Conservation (phyloP, 257 asterid genomes). For the Sherardia arvensis region DNA sequence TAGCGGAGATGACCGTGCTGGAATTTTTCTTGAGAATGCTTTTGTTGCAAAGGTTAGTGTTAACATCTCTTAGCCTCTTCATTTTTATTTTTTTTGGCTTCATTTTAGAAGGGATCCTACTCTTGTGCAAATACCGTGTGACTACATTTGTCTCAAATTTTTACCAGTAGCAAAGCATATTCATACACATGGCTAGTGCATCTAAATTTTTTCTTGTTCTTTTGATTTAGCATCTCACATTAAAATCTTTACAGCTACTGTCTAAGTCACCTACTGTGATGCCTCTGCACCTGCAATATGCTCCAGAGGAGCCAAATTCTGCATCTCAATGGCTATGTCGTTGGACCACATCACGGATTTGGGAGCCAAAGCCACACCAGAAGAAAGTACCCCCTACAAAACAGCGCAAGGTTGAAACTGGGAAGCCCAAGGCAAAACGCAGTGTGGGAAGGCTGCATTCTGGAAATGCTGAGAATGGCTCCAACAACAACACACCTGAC, state of each 20-base stretch:
- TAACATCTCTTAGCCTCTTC: not conserved
- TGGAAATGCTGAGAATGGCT: conserved; percentile 14
- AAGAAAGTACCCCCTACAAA: conserved; percentile 15
- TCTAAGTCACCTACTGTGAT: conserved; percentile 24
- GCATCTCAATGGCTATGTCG: conserved; percentile 52
- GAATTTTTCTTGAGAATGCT: conserved; percentile 22
- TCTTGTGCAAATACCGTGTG: not conserved
- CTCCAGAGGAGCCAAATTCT: conserved; percentile 41
- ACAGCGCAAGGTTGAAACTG: conserved; percentile 16
- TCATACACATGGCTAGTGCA: not conserved
- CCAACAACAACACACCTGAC: conserved; percentile 13
- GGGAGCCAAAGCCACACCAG: conserved; percentile 23
- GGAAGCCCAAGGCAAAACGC: conserved; percentile 18
- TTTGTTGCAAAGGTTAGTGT: conserved; percentile 26
- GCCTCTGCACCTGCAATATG: conserved; percentile 42
- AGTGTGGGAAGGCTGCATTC: conserved; percentile 17
- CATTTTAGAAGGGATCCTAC: not conserved
- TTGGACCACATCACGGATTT: conserved; percentile 42
- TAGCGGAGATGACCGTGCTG: conserved; percentile 5
- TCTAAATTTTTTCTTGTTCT: not conserved
- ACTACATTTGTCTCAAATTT: not conserved
- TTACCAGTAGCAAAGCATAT: not conserved
- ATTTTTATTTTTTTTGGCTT: conserved; percentile 4
- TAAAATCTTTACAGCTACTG: conserved; percentile 33
- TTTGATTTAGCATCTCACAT: not conserved